Conservation (phyloP, 139 green algal genomes). For the Gonium pectorale region DNA sequence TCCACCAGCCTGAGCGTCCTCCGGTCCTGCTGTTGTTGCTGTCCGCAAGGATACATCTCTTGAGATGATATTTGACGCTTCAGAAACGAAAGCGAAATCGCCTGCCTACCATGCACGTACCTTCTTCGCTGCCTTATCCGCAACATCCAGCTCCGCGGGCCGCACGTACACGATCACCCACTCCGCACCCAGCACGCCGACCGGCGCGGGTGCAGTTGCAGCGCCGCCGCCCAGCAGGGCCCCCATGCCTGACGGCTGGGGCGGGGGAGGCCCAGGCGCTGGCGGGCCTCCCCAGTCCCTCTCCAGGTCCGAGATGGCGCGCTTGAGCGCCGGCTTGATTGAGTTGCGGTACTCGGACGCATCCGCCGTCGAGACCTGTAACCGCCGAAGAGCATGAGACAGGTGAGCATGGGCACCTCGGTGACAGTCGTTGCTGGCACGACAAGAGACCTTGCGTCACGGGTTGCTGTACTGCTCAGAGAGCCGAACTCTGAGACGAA, state of each 20-base stretch:
- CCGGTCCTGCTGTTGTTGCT: no score
- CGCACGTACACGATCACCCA: constrained; percentile 80
- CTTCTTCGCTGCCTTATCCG: constrained; percentile 55
- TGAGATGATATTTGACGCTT: no score
- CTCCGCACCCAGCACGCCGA: constrained; percentile 51
- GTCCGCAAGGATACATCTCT: no score
- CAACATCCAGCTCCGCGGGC: constrained; percentile 59
- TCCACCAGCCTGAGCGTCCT: no score
- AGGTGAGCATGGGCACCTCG: neutral
- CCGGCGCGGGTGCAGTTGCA: neutral
- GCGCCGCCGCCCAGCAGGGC: constrained; percentile 12
- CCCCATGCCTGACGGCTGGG: constrained; percentile 11
- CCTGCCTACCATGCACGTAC: neutral
- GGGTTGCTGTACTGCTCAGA: no score
- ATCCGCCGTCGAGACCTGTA: constrained; percentile 76
- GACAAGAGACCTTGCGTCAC: no score
- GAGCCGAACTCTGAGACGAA: no score
- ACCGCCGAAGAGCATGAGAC: neutral
- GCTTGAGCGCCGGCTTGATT: neutral
- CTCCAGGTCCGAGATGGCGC: constrained; percentile 68
- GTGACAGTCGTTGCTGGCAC: no score
- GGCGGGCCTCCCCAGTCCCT: constrained; percentile 58
- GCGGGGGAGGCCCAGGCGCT: neutral
- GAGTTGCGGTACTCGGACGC: constrained; percentile 76
- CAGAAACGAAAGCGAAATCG: no score